Percentiles rank a stretch among this genome's conserved stretches.
Evolutionary conservation across 2,329 filamentous ascomycete genomes (phyloP).

Genomic region (Rhynchosporium graminicola): DNA sequence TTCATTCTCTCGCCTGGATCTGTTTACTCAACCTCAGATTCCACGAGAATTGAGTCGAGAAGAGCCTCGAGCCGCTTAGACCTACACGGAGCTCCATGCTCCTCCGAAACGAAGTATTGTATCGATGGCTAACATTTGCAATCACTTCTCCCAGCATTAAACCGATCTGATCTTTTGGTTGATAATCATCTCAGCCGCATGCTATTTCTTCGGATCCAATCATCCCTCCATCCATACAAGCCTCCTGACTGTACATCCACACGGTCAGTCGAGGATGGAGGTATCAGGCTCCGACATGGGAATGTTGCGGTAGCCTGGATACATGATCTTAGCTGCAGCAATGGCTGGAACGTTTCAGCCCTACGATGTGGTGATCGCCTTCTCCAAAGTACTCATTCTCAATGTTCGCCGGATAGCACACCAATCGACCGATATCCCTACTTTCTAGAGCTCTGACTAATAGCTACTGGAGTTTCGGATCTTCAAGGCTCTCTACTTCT

Average conservation of each 20-base stretch:
- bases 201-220: neutral
- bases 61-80: neutral
- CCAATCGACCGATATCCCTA: neutral
- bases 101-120: slow-evolving; percentile 1
- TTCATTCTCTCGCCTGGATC: neutral
- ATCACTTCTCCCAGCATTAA: neutral
- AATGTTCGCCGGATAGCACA: neutral
- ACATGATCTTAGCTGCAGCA: slow-evolving; percentile 5
- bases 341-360: slow-evolving; percentile 21
- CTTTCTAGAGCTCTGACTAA: slow-evolving; percentile 8
- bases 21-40: neutral
- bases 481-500: neutral
- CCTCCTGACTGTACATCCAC: neutral
- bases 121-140: slow-evolving; percentile 10
- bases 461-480: neutral
- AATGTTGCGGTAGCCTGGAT: slow-evolving; percentile 4
- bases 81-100: neutral
- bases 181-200: slow-evolving; percentile 12
- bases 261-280: slow-evolving; percentile 3
- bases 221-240: neutral
- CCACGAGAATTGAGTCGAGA: neutral
- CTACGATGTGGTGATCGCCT: neutral
- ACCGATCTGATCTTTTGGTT: neutral
- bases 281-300: slow-evolving; percentile 24
- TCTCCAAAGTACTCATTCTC: neutral